These are phyloP conservation scores for Dillenia turbinata DNA, from an alignment of 164 flowering plant species.

Conservation along the genomic window DNA sequence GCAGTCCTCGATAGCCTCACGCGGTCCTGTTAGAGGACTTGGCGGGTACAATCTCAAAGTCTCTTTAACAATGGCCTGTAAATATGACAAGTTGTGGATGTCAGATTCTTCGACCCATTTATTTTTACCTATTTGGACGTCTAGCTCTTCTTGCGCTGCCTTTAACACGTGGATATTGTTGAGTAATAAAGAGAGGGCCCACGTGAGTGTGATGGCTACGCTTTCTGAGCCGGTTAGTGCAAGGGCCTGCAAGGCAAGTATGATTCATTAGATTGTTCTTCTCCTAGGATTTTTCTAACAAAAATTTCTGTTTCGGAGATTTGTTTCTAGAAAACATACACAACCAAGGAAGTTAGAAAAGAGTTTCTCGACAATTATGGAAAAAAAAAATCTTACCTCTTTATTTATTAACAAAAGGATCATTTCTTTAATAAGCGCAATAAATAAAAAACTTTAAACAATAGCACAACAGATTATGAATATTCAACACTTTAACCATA, in stretches of 20 bases:
- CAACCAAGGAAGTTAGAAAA: too few species aligned
- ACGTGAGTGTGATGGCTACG: constrained; percentile 14
- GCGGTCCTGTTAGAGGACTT: constrained; percentile 15
- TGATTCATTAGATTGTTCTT: not conserved
- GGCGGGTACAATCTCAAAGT: constrained; percentile 15
- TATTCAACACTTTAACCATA: too few species aligned
- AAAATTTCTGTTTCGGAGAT: not conserved
- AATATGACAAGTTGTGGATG: constrained; percentile 15
- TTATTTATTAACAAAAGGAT: too few species aligned
- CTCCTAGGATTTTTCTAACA: too few species aligned
- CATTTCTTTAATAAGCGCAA: too few species aligned
- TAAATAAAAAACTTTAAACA: too few species aligned
- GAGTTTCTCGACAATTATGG: too few species aligned
- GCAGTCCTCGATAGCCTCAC: constrained; percentile 19
- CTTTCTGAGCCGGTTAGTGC: constrained; percentile 19
- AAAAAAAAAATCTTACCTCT: too few species aligned
- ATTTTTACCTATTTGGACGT: constrained; percentile 11
- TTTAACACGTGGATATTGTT: constrained; percentile 9
- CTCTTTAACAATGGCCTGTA: constrained; percentile 14
- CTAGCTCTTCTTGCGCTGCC: constrained; percentile 17
- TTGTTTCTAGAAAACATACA: not conserved
- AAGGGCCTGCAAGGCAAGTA: constrained; percentile 7
- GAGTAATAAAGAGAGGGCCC: constrained; percentile 23
- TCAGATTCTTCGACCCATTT: constrained; percentile 18
- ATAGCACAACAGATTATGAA: too few species aligned